Percentiles rank a stretch among this genome's conserved stretches.
These are phyloP conservation scores for Fusarium beomiforme DNA, from an alignment of 2,329 filamentous ascomycete species.

Conservation along the genomic window DNA sequence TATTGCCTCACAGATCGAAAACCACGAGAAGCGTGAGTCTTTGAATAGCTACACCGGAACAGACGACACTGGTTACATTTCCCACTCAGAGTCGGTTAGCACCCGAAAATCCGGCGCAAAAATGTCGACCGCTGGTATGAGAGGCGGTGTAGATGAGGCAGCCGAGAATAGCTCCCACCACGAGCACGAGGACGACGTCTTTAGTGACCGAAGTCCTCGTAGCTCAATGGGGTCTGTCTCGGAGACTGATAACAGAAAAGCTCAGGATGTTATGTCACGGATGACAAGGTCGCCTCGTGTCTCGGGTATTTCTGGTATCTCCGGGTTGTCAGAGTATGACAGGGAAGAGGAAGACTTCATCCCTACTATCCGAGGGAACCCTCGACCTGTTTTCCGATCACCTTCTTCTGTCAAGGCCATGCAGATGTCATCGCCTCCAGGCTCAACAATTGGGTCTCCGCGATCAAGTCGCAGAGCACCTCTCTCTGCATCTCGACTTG, in stretches of 20 bases:
- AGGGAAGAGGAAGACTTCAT: conserved; percentile 58
- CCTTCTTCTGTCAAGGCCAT: conserved; percentile 75
- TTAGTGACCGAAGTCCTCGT: conserved; percentile 66
- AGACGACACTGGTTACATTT: conserved; percentile 38
- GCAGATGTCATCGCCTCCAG: conserved; percentile 75
- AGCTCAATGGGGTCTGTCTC: conserved; percentile 65
- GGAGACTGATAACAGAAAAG: conserved; percentile 48
- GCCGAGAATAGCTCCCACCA: conserved; percentile 62
- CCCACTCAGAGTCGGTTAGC: conserved; percentile 41
- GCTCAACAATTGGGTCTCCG: conserved; percentile 65
- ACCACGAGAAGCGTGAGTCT: conserved; percentile 43
- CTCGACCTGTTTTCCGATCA: conserved; percentile 73
- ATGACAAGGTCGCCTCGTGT: conserved; percentile 53
- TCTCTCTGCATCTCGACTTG: conserved; percentile 63
- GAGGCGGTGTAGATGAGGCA: conserved; percentile 39
- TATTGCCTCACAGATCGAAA: conserved; percentile 59
- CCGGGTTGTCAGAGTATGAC: conserved; percentile 61
- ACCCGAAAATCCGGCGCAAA: conserved; percentile 39
- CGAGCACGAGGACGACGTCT: conserved; percentile 65
- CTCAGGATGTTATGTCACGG: conserved; percentile 47
- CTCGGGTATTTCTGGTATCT: conserved; percentile 64
- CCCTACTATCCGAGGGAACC: conserved; percentile 66
- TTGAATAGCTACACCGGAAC: conserved; percentile 37
- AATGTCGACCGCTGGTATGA: conserved; percentile 35
- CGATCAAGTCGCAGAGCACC: conserved; percentile 61